Evolutionary conservation across 306 rosid species (phyloP).

Genomic region (Canavalia gladiata): DNA sequence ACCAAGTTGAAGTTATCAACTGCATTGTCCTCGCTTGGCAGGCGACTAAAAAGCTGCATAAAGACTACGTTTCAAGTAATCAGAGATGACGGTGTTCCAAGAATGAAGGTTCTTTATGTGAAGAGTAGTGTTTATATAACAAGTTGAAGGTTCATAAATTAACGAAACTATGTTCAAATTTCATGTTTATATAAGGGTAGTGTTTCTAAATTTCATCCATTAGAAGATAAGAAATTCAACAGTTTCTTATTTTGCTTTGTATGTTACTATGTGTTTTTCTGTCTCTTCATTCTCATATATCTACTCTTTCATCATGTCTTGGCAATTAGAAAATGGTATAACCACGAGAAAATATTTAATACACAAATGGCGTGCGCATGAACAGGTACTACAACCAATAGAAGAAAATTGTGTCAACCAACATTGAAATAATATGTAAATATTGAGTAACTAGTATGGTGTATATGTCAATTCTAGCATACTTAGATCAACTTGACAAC

Average conservation of each 20-base stretch:
- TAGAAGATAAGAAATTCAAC: constrained; percentile 24
- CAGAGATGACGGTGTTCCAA: constrained; percentile 44
- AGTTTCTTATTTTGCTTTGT: not conserved
- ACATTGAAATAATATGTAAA: constrained; percentile 19
- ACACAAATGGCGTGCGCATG: constrained; percentile 75
- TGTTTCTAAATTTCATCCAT: constrained; percentile 27
- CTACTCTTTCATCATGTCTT: constrained; percentile 38
- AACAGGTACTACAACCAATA: constrained; percentile 76
- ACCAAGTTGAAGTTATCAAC: constrained; percentile 42
- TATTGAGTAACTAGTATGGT: constrained; percentile 24
- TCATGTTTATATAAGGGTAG: constrained; percentile 5
- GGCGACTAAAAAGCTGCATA: constrained; percentile 2
- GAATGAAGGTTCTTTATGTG: constrained; percentile 43
- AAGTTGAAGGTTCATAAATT: constrained; percentile 30
- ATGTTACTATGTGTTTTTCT: not conserved
- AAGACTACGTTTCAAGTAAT: constrained; percentile 16
- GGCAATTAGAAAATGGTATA: constrained; percentile 5
- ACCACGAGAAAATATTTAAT: constrained; percentile 41
- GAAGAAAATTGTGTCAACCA: constrained; percentile 41
- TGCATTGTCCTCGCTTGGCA: constrained; percentile 21
- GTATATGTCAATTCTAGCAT: constrained; percentile 93
- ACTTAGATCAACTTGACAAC: constrained; percentile 96
- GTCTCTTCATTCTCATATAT: not conserved
- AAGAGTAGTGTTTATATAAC: no score
- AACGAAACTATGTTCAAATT: constrained; percentile 36